A percentile compares a stretch with the other conserved stretches of the same genome.
Evolutionary conservation across 169 alveolate genomes (phyloP).

Genomic region (Plasmodium ovale): DNA sequence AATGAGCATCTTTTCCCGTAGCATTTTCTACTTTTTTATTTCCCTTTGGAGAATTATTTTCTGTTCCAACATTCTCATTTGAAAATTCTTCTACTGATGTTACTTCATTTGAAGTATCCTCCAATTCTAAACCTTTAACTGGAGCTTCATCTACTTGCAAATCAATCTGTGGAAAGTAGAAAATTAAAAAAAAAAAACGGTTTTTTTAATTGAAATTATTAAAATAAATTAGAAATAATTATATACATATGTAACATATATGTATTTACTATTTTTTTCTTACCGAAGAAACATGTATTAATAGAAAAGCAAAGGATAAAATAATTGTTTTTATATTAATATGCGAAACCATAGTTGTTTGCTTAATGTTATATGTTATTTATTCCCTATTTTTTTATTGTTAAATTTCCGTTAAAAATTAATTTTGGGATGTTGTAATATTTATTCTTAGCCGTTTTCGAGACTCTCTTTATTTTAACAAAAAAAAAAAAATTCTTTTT

Average conservation of each 20-base stretch:
- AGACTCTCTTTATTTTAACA: background rate
- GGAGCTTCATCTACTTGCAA: background rate
- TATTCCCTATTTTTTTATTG: too few relatives aligned
- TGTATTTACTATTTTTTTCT: background rate
- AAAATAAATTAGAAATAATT: background rate
- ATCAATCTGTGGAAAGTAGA: background rate
- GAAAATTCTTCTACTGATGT: background rate
- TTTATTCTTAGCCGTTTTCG: background rate
- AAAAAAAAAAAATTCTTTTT: too few relatives aligned
- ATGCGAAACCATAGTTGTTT: conserved; percentile 16
- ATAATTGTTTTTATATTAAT: background rate
- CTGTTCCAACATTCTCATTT: background rate
- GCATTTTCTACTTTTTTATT: background rate
- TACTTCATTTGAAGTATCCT: background rate
- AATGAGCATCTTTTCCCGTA: background rate
- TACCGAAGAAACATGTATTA: conserved; percentile 9
- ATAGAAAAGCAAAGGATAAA: conserved; percentile 6
- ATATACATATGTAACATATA: background rate
- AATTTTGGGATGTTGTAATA: too few relatives aligned
- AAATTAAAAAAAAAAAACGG: background rate
- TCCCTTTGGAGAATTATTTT: background rate
- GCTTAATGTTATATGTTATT: too few relatives aligned
- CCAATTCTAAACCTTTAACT: background rate
- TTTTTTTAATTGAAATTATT: background rate
- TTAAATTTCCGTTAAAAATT: background rate